Conservation (phyloP, 2,329 filamentous ascomycete genomes). For the Pseudocercospora crystallina region DNA sequence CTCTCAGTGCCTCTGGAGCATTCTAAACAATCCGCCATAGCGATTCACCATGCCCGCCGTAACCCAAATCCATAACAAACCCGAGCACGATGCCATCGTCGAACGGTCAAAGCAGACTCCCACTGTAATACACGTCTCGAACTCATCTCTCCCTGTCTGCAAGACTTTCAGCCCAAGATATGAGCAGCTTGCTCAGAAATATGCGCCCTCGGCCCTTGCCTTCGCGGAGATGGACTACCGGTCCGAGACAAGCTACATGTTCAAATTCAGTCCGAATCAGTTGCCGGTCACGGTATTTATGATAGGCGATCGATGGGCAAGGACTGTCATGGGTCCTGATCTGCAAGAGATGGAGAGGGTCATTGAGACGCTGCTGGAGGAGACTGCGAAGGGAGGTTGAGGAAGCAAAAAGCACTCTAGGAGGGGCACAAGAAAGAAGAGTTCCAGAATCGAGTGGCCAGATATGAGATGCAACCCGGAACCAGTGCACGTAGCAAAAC, state of each 20-base stretch:
- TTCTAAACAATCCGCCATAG: not conserved
- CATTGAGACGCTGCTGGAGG: conserved; percentile 10
- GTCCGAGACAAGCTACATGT: conserved; percentile 19
- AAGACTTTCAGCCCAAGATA: conserved; percentile 20
- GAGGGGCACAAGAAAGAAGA: too few relatives aligned
- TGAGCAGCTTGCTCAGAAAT: conserved; percentile 14
- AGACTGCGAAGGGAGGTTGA: not conserved
- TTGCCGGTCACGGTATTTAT: conserved; percentile 24
- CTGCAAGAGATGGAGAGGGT: conserved; percentile 11
- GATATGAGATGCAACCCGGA: too few relatives aligned
- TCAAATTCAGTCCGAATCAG: conserved; percentile 27
- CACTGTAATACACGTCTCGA: conserved; percentile 48
- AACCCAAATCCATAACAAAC: conserved; percentile 16
- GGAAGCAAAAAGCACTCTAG: too few relatives aligned
- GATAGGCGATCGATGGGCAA: conserved; percentile 19
- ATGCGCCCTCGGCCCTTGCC: conserved; percentile 6
- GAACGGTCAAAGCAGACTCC: conserved; percentile 24
- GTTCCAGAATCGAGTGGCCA: too few relatives aligned
- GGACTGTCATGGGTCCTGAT: conserved; percentile 23
- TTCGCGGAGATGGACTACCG: conserved; percentile 25
- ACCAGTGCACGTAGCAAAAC: too few relatives aligned
- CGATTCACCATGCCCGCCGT: conserved; percentile 6
- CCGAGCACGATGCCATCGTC: conserved; percentile 23
- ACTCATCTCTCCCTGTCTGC: conserved; percentile 21
- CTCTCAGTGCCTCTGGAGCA: too few relatives aligned